These are phyloP conservation scores for Somion occarium DNA, from an alignment of 1,284 basidiomycete species.

Conservation along the genomic window DNA sequence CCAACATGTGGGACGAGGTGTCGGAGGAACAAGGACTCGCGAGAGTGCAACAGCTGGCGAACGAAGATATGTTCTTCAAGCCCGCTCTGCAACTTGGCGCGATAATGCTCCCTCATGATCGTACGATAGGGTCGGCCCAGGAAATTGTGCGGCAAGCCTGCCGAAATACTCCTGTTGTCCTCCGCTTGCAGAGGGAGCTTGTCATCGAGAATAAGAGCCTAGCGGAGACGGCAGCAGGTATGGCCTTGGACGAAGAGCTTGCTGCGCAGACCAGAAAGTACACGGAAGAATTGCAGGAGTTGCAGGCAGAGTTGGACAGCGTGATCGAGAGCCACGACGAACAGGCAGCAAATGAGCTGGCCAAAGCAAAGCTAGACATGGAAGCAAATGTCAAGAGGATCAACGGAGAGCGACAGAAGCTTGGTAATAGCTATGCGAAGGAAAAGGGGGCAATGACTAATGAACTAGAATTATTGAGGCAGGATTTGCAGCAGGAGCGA, in stretches of 20 bases:
- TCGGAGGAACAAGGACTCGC: conserved; percentile 14
- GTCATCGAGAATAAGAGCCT: conserved; percentile 9
- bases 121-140: conserved; percentile 5
- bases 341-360: conserved; percentile 1
- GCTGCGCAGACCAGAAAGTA: conserved; percentile 5
- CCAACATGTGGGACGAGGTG: conserved; percentile 46
- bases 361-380: conserved; percentile 4
- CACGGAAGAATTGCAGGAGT: conserved; percentile 3
- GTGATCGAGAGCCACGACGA: not conserved
- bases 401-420: not conserved
- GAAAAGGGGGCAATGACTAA: conserved; percentile 2
- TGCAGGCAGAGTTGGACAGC: conserved; percentile 5
- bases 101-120: conserved; percentile 9
- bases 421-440: not conserved
- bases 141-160: conserved; percentile 3
- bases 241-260: conserved; percentile 7
- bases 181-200: conserved; percentile 12
- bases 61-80: conserved; percentile 11
- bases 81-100: conserved; percentile 10
- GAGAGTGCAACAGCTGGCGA: conserved; percentile 12
- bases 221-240: conserved; percentile 10
- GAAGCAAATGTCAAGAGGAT: not conserved
- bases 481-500: not conserved
- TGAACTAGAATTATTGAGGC: not conserved
- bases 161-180: conserved; percentile 4